Conservation (phyloP, 176 grass and related monocot species). For the Poa annua region DNA sequence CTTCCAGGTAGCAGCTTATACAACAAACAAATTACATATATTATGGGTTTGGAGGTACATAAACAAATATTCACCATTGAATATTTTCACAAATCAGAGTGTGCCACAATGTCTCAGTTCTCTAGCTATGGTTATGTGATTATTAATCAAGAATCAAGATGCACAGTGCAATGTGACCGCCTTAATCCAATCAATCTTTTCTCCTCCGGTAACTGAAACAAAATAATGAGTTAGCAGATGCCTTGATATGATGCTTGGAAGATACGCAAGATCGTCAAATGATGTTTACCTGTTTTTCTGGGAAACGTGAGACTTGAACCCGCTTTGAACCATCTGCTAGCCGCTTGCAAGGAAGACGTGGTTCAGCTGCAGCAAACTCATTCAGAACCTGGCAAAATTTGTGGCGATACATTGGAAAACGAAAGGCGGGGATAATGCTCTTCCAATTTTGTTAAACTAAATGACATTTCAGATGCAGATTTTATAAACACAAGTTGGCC, state of each 20-base stretch:
- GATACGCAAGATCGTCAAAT: not conserved
- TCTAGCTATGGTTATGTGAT: slow-evolving; percentile 23
- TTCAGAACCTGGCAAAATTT: slow-evolving; percentile 80
- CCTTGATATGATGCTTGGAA: not conserved
- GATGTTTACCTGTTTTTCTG: slow-evolving; percentile 37
- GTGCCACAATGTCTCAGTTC: slow-evolving; percentile 27
- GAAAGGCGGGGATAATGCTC: slow-evolving; percentile 14
- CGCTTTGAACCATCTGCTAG: slow-evolving; percentile 88
- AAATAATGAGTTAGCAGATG: not conserved
- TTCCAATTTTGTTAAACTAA: slow-evolving; percentile 15
- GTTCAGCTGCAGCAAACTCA: slow-evolving; percentile 82
- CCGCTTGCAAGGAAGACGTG: slow-evolving; percentile 68
- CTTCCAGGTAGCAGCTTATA: slow-evolving; percentile 33
- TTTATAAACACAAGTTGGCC: not conserved
- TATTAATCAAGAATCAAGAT: slow-evolving; percentile 52
- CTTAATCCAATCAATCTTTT: slow-evolving; percentile 44
- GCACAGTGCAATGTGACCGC: slow-evolving; percentile 39
- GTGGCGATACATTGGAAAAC: slow-evolving; percentile 52
- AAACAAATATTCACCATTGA: slow-evolving; percentile 23
- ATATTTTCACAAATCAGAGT: slow-evolving; percentile 39
- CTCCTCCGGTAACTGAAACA: slow-evolving; percentile 48
- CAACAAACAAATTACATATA: slow-evolving; percentile 38
- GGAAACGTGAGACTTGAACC: slow-evolving; percentile 66
- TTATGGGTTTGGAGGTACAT: slow-evolving; percentile 21
- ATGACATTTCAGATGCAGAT: not conserved